phyloP scores from a whole-genome alignment of 2,329 filamentous ascomycete genomes.

The Eutypa lata region DNA sequence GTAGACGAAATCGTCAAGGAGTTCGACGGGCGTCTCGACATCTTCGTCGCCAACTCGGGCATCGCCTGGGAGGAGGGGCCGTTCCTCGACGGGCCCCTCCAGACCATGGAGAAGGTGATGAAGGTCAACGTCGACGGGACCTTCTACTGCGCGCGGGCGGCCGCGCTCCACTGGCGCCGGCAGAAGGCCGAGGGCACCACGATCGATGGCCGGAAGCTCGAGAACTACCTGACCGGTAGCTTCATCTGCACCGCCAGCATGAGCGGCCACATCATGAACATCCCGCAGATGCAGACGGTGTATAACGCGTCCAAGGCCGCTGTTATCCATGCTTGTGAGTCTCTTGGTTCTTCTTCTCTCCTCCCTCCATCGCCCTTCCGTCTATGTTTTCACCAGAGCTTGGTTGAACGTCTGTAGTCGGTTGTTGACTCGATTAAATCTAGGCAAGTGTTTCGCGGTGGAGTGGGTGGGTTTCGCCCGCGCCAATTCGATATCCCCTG shows the following conservation, averaged over 20 bases:
- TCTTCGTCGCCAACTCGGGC: slow-evolving; percentile 78
- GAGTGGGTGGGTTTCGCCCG: slow-evolving; percentile 76
- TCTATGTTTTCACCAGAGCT: not conserved
- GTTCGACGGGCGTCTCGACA: slow-evolving; percentile 71
- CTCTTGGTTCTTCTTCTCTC: not conserved
- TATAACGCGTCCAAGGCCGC: slow-evolving; percentile 74
- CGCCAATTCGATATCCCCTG: slow-evolving; percentile 69
- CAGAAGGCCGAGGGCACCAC: slow-evolving; percentile 68
- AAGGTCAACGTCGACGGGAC: slow-evolving; percentile 72
- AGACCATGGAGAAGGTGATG: slow-evolving; percentile 66
- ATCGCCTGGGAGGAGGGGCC: slow-evolving; percentile 69
- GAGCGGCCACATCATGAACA: slow-evolving; percentile 74
- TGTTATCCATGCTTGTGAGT: slow-evolving; percentile 54
- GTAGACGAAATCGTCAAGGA: slow-evolving; percentile 57
- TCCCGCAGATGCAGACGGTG: slow-evolving; percentile 70
- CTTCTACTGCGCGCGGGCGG: slow-evolving; percentile 72
- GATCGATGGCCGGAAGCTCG: slow-evolving; percentile 57
- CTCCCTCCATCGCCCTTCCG: not conserved
- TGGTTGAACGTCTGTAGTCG: not conserved
- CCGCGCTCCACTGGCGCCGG: slow-evolving; percentile 65
- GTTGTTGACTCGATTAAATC: not conserved
- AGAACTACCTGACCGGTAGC: slow-evolving; percentile 60
- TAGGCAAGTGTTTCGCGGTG: slow-evolving; percentile 67
- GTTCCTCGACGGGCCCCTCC: slow-evolving; percentile 62
- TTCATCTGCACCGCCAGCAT: slow-evolving; percentile 79